phyloP scores from a whole-genome alignment of 106 monocot species.

The Phalaenopsis aphrodite region DNA sequence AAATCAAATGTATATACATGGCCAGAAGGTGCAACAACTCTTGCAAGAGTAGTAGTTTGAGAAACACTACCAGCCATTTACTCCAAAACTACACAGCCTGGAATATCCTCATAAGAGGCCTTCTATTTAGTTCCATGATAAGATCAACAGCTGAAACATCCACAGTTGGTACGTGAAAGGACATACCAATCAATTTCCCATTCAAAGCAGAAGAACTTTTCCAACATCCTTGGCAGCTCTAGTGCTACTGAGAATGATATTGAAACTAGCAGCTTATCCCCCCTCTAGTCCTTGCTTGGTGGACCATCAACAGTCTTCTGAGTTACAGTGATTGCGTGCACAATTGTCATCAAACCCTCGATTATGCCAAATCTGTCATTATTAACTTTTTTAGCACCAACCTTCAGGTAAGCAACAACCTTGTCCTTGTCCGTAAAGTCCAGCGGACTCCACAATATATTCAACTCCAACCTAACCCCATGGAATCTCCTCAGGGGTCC shows the following conservation, averaged over 20 bases:
- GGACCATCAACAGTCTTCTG: too few relatives aligned
- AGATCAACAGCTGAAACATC: slow-evolving; percentile 74
- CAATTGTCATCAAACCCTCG: too few relatives aligned
- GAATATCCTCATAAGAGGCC: slow-evolving; percentile 57
- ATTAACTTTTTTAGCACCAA: too few relatives aligned
- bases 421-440: too few relatives aligned
- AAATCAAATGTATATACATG: slow-evolving; percentile 90
- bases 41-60: slow-evolving; percentile 81
- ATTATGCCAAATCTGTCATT: slow-evolving; percentile 13
- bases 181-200: slow-evolving; percentile 62
- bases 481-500: too few relatives aligned
- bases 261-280: slow-evolving; percentile 58
- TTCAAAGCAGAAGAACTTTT: slow-evolving; percentile 70
- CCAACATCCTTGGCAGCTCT: slow-evolving; percentile 23
- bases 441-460: too few relatives aligned
- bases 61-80: slow-evolving; percentile 93
- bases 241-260: slow-evolving; percentile 12
- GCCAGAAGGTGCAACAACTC: slow-evolving; percentile 83
- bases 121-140: slow-evolving; percentile 49
- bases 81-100: slow-evolving; percentile 90
- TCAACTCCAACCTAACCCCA: too few relatives aligned
- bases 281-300: slow-evolving; percentile 54
- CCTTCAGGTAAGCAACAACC: too few relatives aligned
- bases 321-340: too few relatives aligned
- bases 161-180: slow-evolving; percentile 64